These are phyloP conservation scores for Pseudodiploospora longispora DNA, from an alignment of 2,329 filamentous ascomycete species.

Conservation along the genomic window DNA sequence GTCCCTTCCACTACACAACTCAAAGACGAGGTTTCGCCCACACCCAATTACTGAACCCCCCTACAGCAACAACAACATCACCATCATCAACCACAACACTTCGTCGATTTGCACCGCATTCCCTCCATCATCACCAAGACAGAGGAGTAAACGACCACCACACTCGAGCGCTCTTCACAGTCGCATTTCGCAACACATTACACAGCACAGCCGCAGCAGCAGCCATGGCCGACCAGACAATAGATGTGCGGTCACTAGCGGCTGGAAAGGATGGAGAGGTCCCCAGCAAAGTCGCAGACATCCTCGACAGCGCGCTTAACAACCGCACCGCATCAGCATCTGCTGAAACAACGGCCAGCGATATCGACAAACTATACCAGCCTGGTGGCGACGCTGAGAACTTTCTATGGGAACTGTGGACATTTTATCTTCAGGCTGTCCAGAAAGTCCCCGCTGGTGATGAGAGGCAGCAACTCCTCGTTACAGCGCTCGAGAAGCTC, in stretches of 20 bases:
- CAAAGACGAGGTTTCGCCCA: neutral
- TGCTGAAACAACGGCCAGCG: constrained; percentile 14
- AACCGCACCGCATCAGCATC: constrained; percentile 7
- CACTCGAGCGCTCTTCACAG: no score
- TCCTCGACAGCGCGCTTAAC: constrained; percentile 19
- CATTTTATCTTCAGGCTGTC: constrained; percentile 15
- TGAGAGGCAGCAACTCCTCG: constrained; percentile 16
- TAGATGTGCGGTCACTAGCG: constrained; percentile 1
- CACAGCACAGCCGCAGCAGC: neutral
- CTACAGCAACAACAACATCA: no score
- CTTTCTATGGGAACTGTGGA: constrained; percentile 24
- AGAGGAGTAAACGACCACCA: no score
- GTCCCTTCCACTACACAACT: neutral
- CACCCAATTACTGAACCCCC: no score
- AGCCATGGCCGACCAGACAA: neutral
- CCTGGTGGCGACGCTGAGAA: constrained; percentile 13
- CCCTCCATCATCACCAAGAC: no score
- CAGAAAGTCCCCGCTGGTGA: constrained; percentile 19
- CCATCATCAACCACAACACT: no score
- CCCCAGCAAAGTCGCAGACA: neutral
- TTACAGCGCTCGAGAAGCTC: constrained; percentile 14
- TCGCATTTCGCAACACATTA: no score
- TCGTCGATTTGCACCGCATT: no score
- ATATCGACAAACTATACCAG: constrained; percentile 19
- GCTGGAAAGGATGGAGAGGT: neutral